These are phyloP conservation scores for Gaillardinia entomophila DNA, from an alignment of 805 yeast species.

Conservation along the genomic window DNA sequence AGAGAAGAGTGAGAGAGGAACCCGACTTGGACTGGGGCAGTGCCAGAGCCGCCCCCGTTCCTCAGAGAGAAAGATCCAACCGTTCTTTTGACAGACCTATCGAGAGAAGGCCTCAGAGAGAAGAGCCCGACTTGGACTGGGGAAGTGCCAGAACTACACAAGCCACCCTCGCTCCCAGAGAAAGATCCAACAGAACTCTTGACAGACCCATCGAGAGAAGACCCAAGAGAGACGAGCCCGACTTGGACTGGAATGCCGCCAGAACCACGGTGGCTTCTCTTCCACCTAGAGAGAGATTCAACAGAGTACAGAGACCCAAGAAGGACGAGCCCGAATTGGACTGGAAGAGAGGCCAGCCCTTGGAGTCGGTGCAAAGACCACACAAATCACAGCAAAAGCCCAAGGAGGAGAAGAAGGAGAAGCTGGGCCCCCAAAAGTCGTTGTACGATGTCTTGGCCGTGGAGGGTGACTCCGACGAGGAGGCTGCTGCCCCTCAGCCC, in stretches of 20 bases:
- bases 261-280: slow-evolving; percentile 22
- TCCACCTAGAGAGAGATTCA: slow-evolving; percentile 25
- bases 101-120: slow-evolving; percentile 21
- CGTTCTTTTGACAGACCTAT: not conserved
- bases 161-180: slow-evolving; percentile 29
- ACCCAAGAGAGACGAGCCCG: slow-evolving; percentile 34
- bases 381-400: slow-evolving; percentile 3
- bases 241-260: slow-evolving; percentile 42
- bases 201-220: slow-evolving; percentile 9
- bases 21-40: slow-evolving; percentile 44
- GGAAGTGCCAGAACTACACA: slow-evolving; percentile 28
- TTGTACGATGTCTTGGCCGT: slow-evolving; percentile 44
- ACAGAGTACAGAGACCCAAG: slow-evolving; percentile 13
- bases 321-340: slow-evolving; percentile 26
- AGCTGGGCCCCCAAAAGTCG: slow-evolving; percentile 35
- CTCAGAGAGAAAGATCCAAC: slow-evolving; percentile 7
- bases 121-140: slow-evolving; percentile 40
- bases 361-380: slow-evolving; percentile 10
- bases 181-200: slow-evolving; percentile 16
- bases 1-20: slow-evolving; percentile 15
- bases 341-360: slow-evolving; percentile 34
- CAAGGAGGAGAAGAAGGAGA: slow-evolving; percentile 14
- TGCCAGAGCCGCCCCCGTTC: slow-evolving; percentile 22
- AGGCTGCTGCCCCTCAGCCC: slow-evolving; percentile 4
- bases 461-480: slow-evolving; percentile 32